phyloP scores from a whole-genome alignment of 1,284 basidiomycete species.

The Puccinia polysora region DNA sequence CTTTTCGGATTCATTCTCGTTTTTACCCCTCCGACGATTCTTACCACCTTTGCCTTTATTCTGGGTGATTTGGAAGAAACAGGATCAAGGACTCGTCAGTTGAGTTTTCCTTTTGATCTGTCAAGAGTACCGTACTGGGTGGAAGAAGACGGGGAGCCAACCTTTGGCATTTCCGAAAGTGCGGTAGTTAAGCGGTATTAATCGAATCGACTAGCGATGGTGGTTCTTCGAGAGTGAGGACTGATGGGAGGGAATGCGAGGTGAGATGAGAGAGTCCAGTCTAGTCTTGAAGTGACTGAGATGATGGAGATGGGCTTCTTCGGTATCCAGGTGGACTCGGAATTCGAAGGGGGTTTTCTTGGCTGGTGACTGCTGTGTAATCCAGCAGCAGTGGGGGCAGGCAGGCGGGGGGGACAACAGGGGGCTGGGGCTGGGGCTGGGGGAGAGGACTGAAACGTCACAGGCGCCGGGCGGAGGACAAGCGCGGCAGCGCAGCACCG shows the following conservation, averaged over 20 bases:
- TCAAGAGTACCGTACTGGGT: background rate
- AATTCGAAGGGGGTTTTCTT: too few relatives aligned
- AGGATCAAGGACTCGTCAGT: background rate
- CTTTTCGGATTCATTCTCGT: conserved; percentile 97
- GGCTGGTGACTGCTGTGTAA: too few relatives aligned
- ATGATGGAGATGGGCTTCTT: background rate
- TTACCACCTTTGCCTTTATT: conserved; percentile 78
- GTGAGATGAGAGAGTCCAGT: background rate
- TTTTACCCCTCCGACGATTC: conserved; percentile 99
- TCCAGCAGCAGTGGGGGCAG: too few relatives aligned
- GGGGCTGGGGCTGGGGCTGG: too few relatives aligned
- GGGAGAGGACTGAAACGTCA: too few relatives aligned
- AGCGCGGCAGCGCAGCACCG: too few relatives aligned
- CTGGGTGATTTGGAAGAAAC: conserved; percentile 43
- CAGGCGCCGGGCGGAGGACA: too few relatives aligned
- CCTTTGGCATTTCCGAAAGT: background rate
- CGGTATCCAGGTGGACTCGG: too few relatives aligned
- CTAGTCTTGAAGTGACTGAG: background rate
- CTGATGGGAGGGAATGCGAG: too few relatives aligned
- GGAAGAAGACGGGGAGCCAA: background rate
- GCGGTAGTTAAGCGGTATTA: background rate
- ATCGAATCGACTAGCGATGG: background rate
- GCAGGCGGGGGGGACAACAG: too few relatives aligned
- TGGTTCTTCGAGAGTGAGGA: too few relatives aligned
- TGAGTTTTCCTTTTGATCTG: too few relatives aligned